Base-by-base conservation (phyloP, 352 stramenopile genomes). In the Chrysophaeum taylorii region DNA sequence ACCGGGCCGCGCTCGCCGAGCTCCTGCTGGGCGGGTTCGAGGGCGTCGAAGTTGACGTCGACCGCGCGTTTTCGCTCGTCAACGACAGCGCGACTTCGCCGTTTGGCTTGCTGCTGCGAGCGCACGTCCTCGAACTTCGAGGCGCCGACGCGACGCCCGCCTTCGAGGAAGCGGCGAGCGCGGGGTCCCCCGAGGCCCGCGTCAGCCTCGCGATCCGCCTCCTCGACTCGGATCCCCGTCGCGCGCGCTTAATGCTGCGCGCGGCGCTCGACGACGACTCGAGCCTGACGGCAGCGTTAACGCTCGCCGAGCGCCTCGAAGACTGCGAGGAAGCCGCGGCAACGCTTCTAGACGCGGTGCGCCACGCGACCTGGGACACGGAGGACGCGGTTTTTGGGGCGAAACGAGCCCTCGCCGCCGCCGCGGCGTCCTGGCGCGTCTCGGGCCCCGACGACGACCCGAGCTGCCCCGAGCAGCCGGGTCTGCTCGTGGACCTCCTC, bases 391-490 rank as follows among this genome's bases (percentile, higher is more conserved):
- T n/a, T n/a, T n/a, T n/a, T n/a, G n/a, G n/a, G n/a, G n/a, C n/a
- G n/a, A n/a, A n/a, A n/a, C n/a, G n/a, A n/a, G n/a, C n/a, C n/a
- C n/a, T n/a, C n/a, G n/a, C n/a, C n/a, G n/a, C n/a, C n/a, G n/a
- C n/a, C n/a, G n/a, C n/a, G n/a, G n/a, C n/a, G n/a, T n/a, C n/a
- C n/a, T n/a, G n/a, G n/a, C n/a, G n/a, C n/a, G n/a, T n/a, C n/a
- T n/a, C n/a, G n/a, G n/a, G n/a, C 33, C 35, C 33, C 35, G 57
- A 66, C 57, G 57, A 31, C 57, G 15, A 39, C 53, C 50, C 53
- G 48, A 60, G 9, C 18, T 60, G 25, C 5, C 9, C 18, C 18
- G 48, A 4, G 48, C 18, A 18, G n/a, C n/a, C n/a, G n/a, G n/a
- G n/a, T n/a, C n/a, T n/a, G n/a, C n/a, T n/a, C n/a, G n/a, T n/a